phyloP scores from a whole-genome alignment of 2,329 filamentous ascomycete species.

The Aspergillus fijiensis region DNA sequence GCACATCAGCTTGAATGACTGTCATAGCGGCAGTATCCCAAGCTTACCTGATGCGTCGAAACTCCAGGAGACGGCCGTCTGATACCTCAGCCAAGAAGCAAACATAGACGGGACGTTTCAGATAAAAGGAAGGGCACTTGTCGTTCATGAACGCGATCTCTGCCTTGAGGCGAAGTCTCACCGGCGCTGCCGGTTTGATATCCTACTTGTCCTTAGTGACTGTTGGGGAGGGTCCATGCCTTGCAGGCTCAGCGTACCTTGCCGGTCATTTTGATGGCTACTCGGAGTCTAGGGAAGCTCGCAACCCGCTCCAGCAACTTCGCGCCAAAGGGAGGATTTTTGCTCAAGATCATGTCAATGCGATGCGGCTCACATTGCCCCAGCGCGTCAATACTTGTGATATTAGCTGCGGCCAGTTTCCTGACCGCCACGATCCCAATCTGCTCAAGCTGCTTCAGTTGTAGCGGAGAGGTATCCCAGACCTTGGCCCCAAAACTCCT shows the following conservation, averaged over 20 bases:
- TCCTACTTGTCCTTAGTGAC: slow-evolving; percentile 28
- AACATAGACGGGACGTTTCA: slow-evolving; percentile 63
- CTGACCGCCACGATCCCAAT: slow-evolving; percentile 74
- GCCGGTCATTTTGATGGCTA: slow-evolving; percentile 53
- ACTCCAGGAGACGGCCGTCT: slow-evolving; percentile 68
- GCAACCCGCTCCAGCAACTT: slow-evolving; percentile 64
- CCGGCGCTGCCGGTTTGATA: slow-evolving; percentile 41
- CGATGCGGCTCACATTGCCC: slow-evolving; percentile 64
- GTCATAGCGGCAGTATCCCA: background rate
- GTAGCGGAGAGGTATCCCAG: slow-evolving; percentile 80
- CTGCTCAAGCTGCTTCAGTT: slow-evolving; percentile 78
- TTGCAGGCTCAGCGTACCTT: slow-evolving; percentile 39
- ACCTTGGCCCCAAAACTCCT: slow-evolving; percentile 71
- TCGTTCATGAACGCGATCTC: slow-evolving; percentile 72
- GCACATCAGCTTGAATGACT: slow-evolving; percentile 24
- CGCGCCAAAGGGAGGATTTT: slow-evolving; percentile 79
- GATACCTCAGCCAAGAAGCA: slow-evolving; percentile 73
- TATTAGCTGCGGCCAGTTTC: slow-evolving; percentile 69
- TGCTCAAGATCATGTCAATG: slow-evolving; percentile 74
- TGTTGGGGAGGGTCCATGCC: slow-evolving; percentile 20
- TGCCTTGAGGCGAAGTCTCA: slow-evolving; percentile 63
- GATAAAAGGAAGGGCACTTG: slow-evolving; percentile 60
- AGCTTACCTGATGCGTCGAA: slow-evolving; percentile 57
- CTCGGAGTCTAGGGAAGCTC: slow-evolving; percentile 68
- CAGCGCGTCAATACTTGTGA: slow-evolving; percentile 71